Evolutionary conservation across 2,329 filamentous ascomycete species (phyloP).

Genomic region (Colletotrichum camelliae): DNA sequence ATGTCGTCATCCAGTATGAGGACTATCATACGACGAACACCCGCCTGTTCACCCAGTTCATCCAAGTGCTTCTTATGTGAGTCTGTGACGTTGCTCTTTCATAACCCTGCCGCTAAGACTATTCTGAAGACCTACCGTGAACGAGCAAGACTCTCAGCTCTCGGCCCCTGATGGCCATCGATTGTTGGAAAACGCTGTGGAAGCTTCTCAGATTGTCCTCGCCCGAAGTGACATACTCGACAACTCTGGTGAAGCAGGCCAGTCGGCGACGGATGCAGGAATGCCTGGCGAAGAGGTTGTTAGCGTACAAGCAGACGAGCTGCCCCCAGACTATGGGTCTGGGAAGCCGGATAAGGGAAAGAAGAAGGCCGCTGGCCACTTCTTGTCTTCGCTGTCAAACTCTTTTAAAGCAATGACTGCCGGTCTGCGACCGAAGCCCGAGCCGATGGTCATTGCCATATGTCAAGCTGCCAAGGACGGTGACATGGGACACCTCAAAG

Average conservation of each 20-base stretch:
- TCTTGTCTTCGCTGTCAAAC: conserved; percentile 34
- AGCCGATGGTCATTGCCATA: conserved; percentile 40
- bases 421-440: conserved; percentile 36
- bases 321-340: neutral
- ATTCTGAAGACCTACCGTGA: neutral
- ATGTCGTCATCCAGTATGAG: conserved; percentile 29
- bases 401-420: conserved; percentile 41
- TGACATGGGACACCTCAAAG: conserved; percentile 36
- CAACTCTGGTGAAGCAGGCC: neutral
- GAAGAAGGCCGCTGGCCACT: conserved; percentile 11
- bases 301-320: neutral
- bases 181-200: conserved; percentile 8
- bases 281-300: neutral
- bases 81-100: neutral
- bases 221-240: neutral
- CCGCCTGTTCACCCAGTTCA: conserved; percentile 25
- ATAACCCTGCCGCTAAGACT: neutral
- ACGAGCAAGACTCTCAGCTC: conserved; percentile 7
- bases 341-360: conserved; percentile 10
- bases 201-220: conserved; percentile 9
- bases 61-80: conserved; percentile 10
- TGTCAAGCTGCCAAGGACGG: conserved; percentile 38
- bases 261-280: neutral
- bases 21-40: conserved; percentile 28
- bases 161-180: conserved; percentile 5